Conservation (phyloP, 2,329 filamentous ascomycete species). For the Fusarium nurragi region DNA sequence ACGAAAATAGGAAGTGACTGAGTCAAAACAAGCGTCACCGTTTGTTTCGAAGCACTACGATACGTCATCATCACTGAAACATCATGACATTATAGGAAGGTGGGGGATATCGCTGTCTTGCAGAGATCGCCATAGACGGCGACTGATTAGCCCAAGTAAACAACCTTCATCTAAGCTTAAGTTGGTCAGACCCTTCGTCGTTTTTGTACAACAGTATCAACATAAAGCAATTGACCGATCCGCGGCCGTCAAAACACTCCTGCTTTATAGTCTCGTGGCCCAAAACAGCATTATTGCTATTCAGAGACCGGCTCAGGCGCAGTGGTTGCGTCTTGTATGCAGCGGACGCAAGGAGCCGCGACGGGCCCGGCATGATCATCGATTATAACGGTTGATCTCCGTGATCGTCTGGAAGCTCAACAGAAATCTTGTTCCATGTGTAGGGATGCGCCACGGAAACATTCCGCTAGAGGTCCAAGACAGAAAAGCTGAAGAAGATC, state of each 20-base stretch:
- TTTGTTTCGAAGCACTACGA: neutral
- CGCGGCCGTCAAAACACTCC: neutral
- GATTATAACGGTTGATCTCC: slow-evolving; percentile 1
- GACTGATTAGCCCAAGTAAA: neutral
- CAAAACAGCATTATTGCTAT: neutral
- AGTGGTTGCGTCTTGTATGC: neutral
- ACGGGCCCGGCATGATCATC: slow-evolving; percentile 15
- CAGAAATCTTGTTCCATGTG: neutral
- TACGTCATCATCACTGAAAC: slow-evolving; percentile 13
- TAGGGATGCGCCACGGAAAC: neutral
- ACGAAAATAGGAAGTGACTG: slow-evolving; percentile 4
- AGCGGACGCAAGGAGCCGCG: neutral
- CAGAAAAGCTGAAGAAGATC: slow-evolving; percentile 34
- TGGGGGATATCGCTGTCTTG: neutral
- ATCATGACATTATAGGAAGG: neutral
- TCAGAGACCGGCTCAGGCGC: neutral
- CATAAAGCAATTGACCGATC: slow-evolving; percentile 21
- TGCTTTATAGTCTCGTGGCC: neutral
- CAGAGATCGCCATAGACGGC: neutral
- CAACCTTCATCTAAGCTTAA: slow-evolving; percentile 32
- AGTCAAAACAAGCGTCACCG: neutral
- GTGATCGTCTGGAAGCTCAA: slow-evolving; percentile 12
- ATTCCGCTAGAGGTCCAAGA: neutral
- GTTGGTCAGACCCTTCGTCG: neutral
- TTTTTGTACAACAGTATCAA: neutral